Base-by-base conservation (phyloP, 352 stramenopile species). In the Phytophthora cajani region DNA sequence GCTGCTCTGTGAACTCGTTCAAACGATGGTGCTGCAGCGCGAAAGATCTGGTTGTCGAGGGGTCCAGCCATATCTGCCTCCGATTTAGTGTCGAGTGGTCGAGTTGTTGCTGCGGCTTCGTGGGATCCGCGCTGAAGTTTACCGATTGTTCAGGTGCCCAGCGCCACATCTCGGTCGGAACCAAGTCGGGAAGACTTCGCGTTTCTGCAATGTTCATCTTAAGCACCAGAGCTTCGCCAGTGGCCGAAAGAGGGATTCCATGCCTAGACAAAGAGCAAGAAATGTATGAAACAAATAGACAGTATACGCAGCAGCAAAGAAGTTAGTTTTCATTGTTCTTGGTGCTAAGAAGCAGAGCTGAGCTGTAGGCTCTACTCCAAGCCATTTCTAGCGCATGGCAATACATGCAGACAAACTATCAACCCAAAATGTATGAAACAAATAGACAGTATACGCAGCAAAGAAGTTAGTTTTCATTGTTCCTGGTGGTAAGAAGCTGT, bases 41-140 rank as follows among this genome's bases (percentile, higher is more conserved):
- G 59, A 85, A 93, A 12, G 81, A 82, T 25, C 78, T 71, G 5
- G 82, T 81, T 11, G 83, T 90, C 11, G 86, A 74, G 8, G 84
- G 86, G 32, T 93, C 86, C 1, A 93, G 60, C 75, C 80, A 92
- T 47, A 92, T 85, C 33, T 88, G 71, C 21, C 82, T 70, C 10
- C 75, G 74, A 44, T 72, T 78, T 4, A 93, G 60, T 3, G 72
- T 33, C 3, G 62, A 76, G 16, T 75, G 51, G 56, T 81, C 85
- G 25, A 83, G 38, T 27, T 65, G 67, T 14, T 71, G 46, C 11
- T 68, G 57, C 2, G 47, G 36, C 32, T 61, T 65, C 21, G 44
- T 46, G 27, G 27, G 9, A 27, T 3, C 49, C 16, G 54, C 36
- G 17, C 19, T 64, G n/a, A 74, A 64, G 23, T 55, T 17, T 17